Evolutionary conservation across 2,329 filamentous ascomycete species (phyloP).

Genomic region (Colletotrichum tropicale): DNA sequence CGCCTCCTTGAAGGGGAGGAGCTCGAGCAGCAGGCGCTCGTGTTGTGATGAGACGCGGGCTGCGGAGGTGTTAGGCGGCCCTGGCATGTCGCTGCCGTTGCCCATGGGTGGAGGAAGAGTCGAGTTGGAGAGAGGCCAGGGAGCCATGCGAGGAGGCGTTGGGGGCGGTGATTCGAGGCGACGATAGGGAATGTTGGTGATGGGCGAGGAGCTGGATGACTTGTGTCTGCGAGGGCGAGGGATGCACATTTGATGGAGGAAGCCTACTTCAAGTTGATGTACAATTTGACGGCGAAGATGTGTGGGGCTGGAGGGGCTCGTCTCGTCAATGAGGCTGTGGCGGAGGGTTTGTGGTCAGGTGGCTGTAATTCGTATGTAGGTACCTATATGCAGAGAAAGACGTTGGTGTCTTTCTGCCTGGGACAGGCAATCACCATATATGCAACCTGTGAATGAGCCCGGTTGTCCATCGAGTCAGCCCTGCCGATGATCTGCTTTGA

Average conservation of each 20-base stretch:
- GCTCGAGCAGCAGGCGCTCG: constrained; percentile 42
- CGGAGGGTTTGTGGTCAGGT: background rate
- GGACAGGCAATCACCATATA: background rate
- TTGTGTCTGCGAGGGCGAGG: constrained; percentile 13
- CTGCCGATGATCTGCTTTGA: background rate
- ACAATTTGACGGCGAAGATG: background rate
- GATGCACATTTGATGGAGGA: constrained; percentile 16
- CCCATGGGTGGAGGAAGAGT: background rate
- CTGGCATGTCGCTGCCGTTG: background rate
- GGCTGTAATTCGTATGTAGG: background rate
- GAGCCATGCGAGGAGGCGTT: constrained; percentile 6
- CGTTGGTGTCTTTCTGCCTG: background rate
- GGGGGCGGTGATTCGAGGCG: constrained; percentile 15
- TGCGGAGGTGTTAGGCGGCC: background rate
- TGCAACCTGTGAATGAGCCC: background rate
- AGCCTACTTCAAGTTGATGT: background rate
- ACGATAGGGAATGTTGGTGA: background rate
- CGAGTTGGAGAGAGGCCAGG: background rate
- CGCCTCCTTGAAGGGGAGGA: constrained; percentile 39
- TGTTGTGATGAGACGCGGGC: constrained; percentile 32
- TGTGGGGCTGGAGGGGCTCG: background rate
- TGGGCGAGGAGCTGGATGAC: background rate
- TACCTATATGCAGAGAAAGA: background rate
- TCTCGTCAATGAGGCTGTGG: background rate
- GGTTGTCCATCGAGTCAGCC: background rate